Evolutionary conservation across 169 alveolate species (phyloP), one percentile per base, ranked within the genome.

Genomic region (Plasmodium coatneyi): DNA sequence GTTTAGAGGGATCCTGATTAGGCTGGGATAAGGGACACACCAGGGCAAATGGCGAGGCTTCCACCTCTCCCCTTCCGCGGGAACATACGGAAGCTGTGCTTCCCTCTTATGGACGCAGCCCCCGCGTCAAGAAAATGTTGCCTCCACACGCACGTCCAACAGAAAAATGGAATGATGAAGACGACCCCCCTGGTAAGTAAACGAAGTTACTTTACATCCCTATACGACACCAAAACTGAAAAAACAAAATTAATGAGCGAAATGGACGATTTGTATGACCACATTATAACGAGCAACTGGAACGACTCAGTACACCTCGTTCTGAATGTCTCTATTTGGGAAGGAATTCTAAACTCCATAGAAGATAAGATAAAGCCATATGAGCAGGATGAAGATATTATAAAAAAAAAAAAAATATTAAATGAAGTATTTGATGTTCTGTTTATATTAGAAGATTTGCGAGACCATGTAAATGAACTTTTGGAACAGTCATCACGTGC

Each of bases 401-500:
- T 79, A 16, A 43, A 72, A n/a, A 66, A 78, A 66, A 89, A 89
- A 56, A 89, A 89, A 60, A 81, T 56, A 56, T 0, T 89, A 54
- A 89, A 89, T 71, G 83, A 89, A 52, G 36, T 89, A 14, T 60
- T 89, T 25, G 94, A 89, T 89, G 66, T 89, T 2, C 46, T 89
- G 32, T 89, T 89, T 71, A 89, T 89, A 56, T 89, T 89, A 70
- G 94, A 89, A 79, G 94, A 89, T 89, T 79, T 89, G 81, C 70
- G 94, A n/a, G 94, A 89, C 71, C 94, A 89, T 80, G 46, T 89
- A 36, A 89, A 89, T 89, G 94, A 89, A 89, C 41, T 89, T 56
- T 54, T 89, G 19, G 94, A 89, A 66, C 94, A 89, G 43, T 89
- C 94, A 36, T 60, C 90, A 66, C 94, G 94, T 6, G 49, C 90